Base-by-base conservation (phyloP, 2,329 filamentous ascomycete species). In the Apiospora kogelbergensis region DNA sequence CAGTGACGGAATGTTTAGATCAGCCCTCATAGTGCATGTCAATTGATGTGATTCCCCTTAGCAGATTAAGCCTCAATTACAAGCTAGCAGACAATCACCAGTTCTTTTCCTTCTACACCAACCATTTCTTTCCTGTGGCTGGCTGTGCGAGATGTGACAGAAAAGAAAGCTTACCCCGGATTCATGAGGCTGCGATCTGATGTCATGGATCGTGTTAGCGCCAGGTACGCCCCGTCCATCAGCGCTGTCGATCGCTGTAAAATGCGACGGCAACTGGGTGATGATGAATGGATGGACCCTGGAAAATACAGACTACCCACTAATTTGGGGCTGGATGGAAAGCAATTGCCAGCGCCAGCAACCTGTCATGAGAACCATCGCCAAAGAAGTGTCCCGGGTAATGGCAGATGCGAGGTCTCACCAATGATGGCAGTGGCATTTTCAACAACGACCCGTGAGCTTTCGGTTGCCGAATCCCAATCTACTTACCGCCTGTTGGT, bases 171-270 rank as follows among this genome's bases (percentile, higher is more conserved):
- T 60, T 60, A 60, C 53, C 53, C 53, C 53, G 30, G 53, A 37
- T 60, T 60, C n/a, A 37, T 60, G 53, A 37, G 53, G 53, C 63
- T 33, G 40, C 40, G 24, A 30, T 45, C 63, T 65, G 63, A 65
- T 65, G 63, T 65, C 63, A 65, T 65, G 63, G 63, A 65, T 45
- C 24, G 15, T 24, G 17, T 60, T 65, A 65, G 63, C 30, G 41
- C 41, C 63, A 65, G 63, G 63, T 37, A 60, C 53, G 26, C 48
- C 30, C 53, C 53, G 13, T 53, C 26, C 7, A 37, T 37, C 30
- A 37, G 53, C 17, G 6, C 30, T 30, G 48, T 22, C 24, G 53
- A 60, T 60, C 30, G 3, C 53, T 4, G 4, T n/a, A 37, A n/a
- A n/a, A 20, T 24, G 15, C 26, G 26, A 9, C 26, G 48, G 26